Percentiles rank a stretch among this genome's conserved stretches.
phyloP scores from a whole-genome alignment of 1,284 basidiomycete genomes.

The Lignosus rhinocerotis region DNA sequence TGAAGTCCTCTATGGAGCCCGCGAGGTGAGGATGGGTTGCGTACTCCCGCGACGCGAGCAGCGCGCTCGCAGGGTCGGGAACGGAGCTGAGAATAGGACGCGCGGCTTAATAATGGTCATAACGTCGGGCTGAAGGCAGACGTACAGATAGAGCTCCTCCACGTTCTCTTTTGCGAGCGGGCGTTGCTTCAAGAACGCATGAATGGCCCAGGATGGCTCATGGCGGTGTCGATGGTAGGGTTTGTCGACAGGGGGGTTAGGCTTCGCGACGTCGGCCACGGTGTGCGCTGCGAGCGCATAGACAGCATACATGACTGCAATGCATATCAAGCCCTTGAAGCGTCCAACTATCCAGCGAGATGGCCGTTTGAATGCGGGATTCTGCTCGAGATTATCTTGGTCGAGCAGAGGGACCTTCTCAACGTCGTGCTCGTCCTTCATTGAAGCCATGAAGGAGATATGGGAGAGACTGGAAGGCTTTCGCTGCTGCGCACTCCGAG shows the following conservation, averaged over 20 bases:
- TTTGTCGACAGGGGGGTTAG: background rate
- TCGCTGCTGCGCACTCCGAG: too few relatives aligned
- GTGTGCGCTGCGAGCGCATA: background rate
- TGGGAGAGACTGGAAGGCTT: background rate
- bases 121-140: background rate
- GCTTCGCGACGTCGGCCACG: background rate
- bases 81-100: constrained; percentile 44
- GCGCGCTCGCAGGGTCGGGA: constrained; percentile 55
- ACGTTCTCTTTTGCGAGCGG: constrained; percentile 11
- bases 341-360: background rate
- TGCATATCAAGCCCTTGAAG: constrained; percentile 2
- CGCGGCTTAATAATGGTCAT: background rate
- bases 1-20: constrained; percentile 63
- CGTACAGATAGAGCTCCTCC: constrained; percentile 32
- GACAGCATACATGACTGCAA: constrained; percentile 1
- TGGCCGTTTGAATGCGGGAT: background rate
- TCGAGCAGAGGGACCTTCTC: constrained; percentile 7
- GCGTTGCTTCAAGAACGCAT: constrained; percentile 5
- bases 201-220: constrained; percentile 13
- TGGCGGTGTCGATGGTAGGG: background rate
- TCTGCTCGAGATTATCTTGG: background rate
- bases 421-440: constrained; percentile 3
- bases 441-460: background rate
- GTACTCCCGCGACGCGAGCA: constrained; percentile 56
- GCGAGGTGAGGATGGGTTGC: constrained; percentile 75